Conservation (phyloP, 2,329 filamentous ascomycete genomes). For the Claviceps monticola region DNA sequence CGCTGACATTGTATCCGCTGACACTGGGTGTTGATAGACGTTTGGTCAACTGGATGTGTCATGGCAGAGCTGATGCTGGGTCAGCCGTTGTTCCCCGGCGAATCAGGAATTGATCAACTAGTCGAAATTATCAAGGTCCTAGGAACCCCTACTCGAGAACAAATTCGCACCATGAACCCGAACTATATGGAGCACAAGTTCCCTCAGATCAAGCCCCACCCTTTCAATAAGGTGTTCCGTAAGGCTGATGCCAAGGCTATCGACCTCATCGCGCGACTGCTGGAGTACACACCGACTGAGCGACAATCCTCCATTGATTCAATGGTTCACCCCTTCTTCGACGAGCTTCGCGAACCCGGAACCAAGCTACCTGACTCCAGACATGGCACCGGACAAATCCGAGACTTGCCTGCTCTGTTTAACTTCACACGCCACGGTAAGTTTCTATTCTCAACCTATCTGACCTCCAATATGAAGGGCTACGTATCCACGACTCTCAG, state of each 20-base stretch:
- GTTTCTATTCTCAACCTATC: constrained; percentile 16
- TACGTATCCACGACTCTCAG: neutral
- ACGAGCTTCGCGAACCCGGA: constrained; percentile 83
- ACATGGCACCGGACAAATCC: constrained; percentile 64
- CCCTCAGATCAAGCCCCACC: constrained; percentile 98
- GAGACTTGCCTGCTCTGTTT: constrained; percentile 78
- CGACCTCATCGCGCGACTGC: constrained; percentile 80
- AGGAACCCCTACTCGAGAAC: constrained; percentile 89
- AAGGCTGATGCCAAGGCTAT: constrained; percentile 90
- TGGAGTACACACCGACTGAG: constrained; percentile 96
- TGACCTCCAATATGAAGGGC: neutral
- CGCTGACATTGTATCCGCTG: neutral
- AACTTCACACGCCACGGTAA: constrained; percentile 89
- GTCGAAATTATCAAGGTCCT: constrained; percentile 99
- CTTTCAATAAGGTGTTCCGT: constrained; percentile 98
- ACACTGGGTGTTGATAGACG: constrained; percentile 48
- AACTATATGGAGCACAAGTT: constrained; percentile 99
- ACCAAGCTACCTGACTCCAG: constrained; percentile 90
- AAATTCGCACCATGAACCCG: constrained; percentile 99
- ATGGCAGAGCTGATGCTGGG: constrained; percentile 99
- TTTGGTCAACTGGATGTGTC: constrained; percentile 98
- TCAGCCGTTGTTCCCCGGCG: constrained; percentile 92
- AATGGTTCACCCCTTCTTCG: constrained; percentile 98
- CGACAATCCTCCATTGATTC: constrained; percentile 86
- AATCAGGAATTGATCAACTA: constrained; percentile 95